Evolutionary conservation across 768 basidiomycete genomes (phyloP).

Genomic region (Russula compacta): DNA sequence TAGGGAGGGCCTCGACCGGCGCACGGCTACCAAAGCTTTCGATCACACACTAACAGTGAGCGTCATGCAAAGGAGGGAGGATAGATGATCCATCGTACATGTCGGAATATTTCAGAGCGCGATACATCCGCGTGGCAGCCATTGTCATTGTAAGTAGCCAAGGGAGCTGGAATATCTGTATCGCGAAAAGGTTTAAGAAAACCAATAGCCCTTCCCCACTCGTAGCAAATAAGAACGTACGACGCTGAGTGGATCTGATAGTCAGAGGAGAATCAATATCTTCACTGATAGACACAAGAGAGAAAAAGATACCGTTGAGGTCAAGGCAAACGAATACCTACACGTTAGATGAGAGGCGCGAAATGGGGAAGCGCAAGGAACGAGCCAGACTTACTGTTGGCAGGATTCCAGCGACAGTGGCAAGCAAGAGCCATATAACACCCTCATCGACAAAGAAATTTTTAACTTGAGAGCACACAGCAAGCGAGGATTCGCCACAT

Average conservation of each 20-base stretch:
- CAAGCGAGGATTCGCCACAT: too few species aligned
- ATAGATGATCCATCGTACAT: neutral
- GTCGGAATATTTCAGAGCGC: neutral
- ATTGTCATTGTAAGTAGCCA: neutral
- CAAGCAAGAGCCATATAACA: neutral
- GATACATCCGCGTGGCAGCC: neutral
- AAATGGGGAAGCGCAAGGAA: neutral
- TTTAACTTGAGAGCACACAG: neutral
- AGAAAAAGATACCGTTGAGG: neutral
- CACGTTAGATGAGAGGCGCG: neutral
- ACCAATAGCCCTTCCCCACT: neutral
- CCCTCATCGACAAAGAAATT: neutral
- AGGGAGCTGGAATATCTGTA: neutral
- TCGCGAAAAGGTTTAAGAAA: neutral
- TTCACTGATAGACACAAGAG: neutral
- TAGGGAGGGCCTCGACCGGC: too few species aligned
- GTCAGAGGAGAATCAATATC: neutral
- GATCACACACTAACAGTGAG: neutral
- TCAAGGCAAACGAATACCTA: neutral
- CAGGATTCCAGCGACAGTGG: neutral
- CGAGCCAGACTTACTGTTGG: neutral
- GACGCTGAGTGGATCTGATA: neutral
- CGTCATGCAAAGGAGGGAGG: neutral
- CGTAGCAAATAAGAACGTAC: neutral
- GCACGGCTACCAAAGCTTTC: too few species aligned